A percentile compares a stretch with the other conserved stretches of the same genome.
phyloP scores from a whole-genome alignment of 106 monocot genomes.

The Triglochin maritima region DNA sequence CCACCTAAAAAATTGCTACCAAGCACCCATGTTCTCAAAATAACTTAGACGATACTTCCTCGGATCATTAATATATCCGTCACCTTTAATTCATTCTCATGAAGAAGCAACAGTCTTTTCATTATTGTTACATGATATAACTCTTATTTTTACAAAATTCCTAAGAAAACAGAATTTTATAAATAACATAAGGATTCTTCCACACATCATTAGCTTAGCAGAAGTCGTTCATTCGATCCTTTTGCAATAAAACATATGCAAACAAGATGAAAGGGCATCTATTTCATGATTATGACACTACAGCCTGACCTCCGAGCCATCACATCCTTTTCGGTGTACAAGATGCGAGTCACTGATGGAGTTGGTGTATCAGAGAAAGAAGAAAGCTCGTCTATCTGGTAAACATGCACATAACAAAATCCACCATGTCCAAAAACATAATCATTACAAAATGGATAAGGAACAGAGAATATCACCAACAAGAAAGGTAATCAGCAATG shows the following conservation, averaged over 20 bases:
- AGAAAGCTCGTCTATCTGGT: slow-evolving; percentile 57
- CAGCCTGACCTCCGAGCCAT: slow-evolving; percentile 42
- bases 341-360: slow-evolving; percentile 54
- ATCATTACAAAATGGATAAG: background rate
- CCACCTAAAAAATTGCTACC: too few relatives aligned
- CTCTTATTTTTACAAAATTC: background rate
- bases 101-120: background rate
- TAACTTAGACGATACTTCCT: too few relatives aligned
- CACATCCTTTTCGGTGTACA: slow-evolving; percentile 59
- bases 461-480: background rate
- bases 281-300: too few relatives aligned
- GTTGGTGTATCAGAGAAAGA: slow-evolving; percentile 51
- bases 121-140: background rate
- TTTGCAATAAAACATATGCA: background rate
- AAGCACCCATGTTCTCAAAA: too few relatives aligned
- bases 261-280: background rate
- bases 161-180: background rate
- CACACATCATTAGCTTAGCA: background rate
- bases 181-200: background rate
- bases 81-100: too few relatives aligned
- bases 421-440: background rate
- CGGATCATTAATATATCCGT: too few relatives aligned
- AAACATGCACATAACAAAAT: background rate
- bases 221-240: background rate
- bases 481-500: background rate